Percentiles rank a stretch among this genome's conserved stretches.
Evolutionary conservation across 495 filamentous ascomycete species (phyloP).

Genomic region (Parmelia sp.): DNA sequence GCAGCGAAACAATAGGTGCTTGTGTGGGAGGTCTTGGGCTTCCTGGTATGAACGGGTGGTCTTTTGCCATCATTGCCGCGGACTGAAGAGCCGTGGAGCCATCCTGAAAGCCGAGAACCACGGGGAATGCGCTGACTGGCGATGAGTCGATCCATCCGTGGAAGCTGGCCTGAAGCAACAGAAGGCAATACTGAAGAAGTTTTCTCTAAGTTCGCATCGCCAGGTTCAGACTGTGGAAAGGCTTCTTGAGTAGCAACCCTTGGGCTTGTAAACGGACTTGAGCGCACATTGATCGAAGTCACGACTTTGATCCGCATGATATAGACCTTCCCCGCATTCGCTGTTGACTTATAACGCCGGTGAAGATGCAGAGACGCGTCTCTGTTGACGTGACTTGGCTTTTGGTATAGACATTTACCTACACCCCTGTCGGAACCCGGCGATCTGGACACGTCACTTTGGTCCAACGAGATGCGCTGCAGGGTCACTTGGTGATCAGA

Average conservation of each 20-base stretch:
- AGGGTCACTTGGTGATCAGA: not conserved
- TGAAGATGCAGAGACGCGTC: conserved; percentile 5
- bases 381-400: conserved; percentile 10
- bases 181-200: not conserved
- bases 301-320: conserved; percentile 18
- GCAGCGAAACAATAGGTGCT: conserved; percentile 3
- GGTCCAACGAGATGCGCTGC: conserved; percentile 8
- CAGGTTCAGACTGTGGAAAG: conserved; percentile 1
- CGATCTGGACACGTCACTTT: conserved; percentile 9
- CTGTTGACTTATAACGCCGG: not conserved
- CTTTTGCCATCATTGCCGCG: conserved; percentile 1
- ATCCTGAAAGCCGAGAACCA: conserved; percentile 22
- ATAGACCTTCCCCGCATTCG: not conserved
- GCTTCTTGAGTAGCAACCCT: conserved; percentile 2
- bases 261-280: conserved; percentile 7
- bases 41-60: conserved; percentile 8
- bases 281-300: conserved; percentile 21
- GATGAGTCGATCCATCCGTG: conserved; percentile 4
- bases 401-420: conserved; percentile 7
- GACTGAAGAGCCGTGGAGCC: conserved; percentile 24
- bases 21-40: conserved; percentile 14
- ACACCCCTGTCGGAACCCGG: not conserved
- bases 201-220: conserved; percentile 3
- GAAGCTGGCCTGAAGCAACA: conserved; percentile 5
- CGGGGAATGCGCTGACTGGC: conserved; percentile 21